Base-by-base conservation (phyloP, 2,329 filamentous ascomycete species). In the Hypoxylon sp. region DNA sequence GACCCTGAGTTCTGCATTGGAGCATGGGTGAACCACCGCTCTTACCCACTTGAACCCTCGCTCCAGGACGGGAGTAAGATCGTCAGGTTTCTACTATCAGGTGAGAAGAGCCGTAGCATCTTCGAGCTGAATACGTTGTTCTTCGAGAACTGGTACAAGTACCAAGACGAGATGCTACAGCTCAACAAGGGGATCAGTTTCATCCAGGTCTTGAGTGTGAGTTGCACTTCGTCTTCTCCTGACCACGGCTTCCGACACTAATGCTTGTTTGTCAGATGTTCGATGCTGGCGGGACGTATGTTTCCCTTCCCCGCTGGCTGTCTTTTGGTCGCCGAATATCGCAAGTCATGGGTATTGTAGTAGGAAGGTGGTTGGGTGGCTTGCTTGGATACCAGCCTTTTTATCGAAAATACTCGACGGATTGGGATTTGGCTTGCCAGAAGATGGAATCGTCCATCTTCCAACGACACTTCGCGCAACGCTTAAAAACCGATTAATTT, bases 81-180 rank as follows among this genome's bases (percentile, higher is more conserved):
- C n/a, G 34, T 37, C 5, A 39, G n/a, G n/a, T 47, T 47, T 12
- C 9, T 47, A 3, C 21, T 47, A 6, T 47, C 45, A 8, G 45
- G 45, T 1, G 21, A 47, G 14, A n/a, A 16, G 23, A 47, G 16
- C 8, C 14, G 21, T 9, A 16, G 19, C 12, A 5, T 16, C 4
- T 47, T 47, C 6, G 2, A 29, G 6, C 45, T 47, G 2, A 43
- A 68, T 30, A 29, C 30, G 0, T 1, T 71, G 0, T 70, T 71
- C 39, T 69, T 72, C 9, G 61, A 73, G 55, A 73, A 72, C 34
- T 73, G 71, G 71, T 73, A 71, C 45, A 21, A 19, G 11, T 73
- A 73, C 6, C 70, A 71, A 41, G 56, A 73, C 3, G 46, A 68
- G 0, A 14, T 68, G 0, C 25, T 71, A 1, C 12, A 21, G 4